phyloP scores from a whole-genome alignment of 768 basidiomycete genomes.

The Termitomyces sp. region DNA sequence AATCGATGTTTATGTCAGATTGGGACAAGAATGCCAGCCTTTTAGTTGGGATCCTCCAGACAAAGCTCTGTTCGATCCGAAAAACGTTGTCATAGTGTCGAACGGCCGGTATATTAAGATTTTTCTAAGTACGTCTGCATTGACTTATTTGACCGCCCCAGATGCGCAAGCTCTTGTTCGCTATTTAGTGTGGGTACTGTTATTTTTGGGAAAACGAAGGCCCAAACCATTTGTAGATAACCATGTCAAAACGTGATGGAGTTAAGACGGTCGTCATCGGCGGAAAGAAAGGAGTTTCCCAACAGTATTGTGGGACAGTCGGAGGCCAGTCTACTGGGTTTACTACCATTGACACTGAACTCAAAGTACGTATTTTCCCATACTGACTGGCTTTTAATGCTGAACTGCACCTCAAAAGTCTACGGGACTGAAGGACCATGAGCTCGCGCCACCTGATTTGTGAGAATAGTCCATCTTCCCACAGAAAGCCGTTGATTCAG shows the following conservation, averaged over 20 bases:
- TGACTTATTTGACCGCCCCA: conserved; percentile 6
- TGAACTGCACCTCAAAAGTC: conserved; percentile 26
- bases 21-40: conserved; percentile 45
- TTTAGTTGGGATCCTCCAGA: conserved; percentile 28
- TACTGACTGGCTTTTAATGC: background rate
- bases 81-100: conserved; percentile 46
- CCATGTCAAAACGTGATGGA: conserved; percentile 56
- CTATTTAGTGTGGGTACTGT: conserved; percentile 33
- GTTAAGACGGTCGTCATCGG: conserved; percentile 52
- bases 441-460: conserved; percentile 57
- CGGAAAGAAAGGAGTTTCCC: conserved; percentile 40
- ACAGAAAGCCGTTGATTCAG: conserved; percentile 3
- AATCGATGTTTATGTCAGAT: conserved; percentile 19
- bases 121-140: background rate
- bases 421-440: conserved; percentile 45
- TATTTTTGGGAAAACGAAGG: background rate
- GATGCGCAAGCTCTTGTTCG: conserved; percentile 45
- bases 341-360: conserved; percentile 53
- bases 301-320: conserved; percentile 61
- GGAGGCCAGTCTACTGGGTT: conserved; percentile 58
- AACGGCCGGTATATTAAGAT: conserved; percentile 38
- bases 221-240: conserved; percentile 35
- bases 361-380: conserved; percentile 33
- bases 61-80: conserved; percentile 40
- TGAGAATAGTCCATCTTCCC: conserved; percentile 20